Conservation (phyloP, 768 basidiomycete species). For the Rhizopogon vulgaris region DNA sequence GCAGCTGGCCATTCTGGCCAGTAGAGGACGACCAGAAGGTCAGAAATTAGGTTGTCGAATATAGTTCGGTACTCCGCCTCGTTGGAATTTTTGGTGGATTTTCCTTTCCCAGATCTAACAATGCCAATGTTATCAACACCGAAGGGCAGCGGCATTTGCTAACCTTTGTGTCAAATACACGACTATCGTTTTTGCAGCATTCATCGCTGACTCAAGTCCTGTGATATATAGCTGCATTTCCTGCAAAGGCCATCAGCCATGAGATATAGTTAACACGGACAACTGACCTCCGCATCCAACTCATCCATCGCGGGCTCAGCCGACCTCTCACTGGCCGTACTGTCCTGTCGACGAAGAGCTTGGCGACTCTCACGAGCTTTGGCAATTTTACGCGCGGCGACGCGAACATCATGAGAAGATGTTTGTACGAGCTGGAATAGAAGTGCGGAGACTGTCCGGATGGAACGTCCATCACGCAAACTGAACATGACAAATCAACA, state of each 20-base stretch:
- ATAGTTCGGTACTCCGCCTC: constrained; percentile 93
- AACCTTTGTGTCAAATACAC: constrained; percentile 68
- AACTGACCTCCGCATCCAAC: constrained; percentile 53
- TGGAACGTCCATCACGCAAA: constrained; percentile 83
- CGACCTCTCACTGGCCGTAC: constrained; percentile 39
- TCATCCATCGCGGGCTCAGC: constrained; percentile 59
- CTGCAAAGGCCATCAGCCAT: constrained; percentile 25
- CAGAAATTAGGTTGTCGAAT: constrained; percentile 86
- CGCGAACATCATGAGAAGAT: constrained; percentile 79
- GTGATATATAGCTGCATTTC: constrained; percentile 67
- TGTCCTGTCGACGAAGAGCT: constrained; percentile 61
- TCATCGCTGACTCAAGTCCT: constrained; percentile 76
- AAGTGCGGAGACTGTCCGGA: constrained; percentile 89
- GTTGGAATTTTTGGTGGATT: constrained; percentile 83
- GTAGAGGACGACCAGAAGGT: constrained; percentile 81
- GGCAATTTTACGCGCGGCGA: constrained; percentile 57
- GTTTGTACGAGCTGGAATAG: constrained; percentile 96
- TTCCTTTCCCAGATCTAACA: constrained; percentile 75
- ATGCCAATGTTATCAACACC: constrained; percentile 9
- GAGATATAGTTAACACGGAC: background rate
- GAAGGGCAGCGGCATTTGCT: background rate
- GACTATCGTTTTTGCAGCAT: constrained; percentile 80
- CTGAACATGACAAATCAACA: constrained; percentile 33
- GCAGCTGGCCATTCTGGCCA: constrained; percentile 99
- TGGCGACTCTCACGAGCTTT: constrained; percentile 57